These are phyloP conservation scores for Filobasidium floriforme DNA, from an alignment of 768 basidiomycete species.

Conservation along the genomic window DNA sequence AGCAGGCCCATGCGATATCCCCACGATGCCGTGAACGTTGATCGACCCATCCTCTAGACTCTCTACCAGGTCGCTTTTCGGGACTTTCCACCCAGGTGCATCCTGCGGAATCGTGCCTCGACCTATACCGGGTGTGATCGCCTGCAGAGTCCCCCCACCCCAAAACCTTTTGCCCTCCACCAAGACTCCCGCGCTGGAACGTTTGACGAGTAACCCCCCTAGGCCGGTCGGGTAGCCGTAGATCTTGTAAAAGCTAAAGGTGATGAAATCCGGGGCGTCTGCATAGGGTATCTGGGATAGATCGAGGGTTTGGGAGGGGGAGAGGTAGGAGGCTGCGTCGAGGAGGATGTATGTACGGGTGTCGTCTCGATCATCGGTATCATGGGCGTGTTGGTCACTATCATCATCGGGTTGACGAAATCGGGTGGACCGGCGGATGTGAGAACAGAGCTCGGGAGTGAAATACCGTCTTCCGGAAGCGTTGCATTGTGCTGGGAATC, in stretches of 20 bases:
- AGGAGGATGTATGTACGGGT: constrained; percentile 21
- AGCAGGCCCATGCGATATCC: constrained; percentile 6
- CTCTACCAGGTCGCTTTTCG: background rate
- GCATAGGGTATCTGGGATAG: constrained; percentile 17
- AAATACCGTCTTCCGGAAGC: constrained; percentile 25
- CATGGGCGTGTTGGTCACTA: background rate
- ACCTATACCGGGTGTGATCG: constrained; percentile 14
- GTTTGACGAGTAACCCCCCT: constrained; percentile 31
- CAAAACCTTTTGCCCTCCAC: constrained; percentile 24
- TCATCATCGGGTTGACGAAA: background rate
- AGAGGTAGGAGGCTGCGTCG: constrained; percentile 32
- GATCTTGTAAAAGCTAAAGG: constrained; percentile 34
- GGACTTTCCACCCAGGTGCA: constrained; percentile 2
- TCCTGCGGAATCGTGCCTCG: background rate
- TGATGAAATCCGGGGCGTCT: constrained; percentile 31
- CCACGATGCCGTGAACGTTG: constrained; percentile 30
- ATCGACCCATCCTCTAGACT: constrained; percentile 30
- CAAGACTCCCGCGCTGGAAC: background rate
- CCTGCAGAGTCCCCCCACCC: constrained; percentile 34
- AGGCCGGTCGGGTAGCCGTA: constrained; percentile 36
- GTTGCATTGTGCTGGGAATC: constrained; percentile 33
- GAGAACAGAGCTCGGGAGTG: background rate
- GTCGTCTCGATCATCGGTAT: background rate
- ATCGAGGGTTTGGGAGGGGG: constrained; percentile 24
- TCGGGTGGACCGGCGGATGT: constrained; percentile 17